Percentiles rank a stretch among this genome's conserved stretches.
Evolutionary conservation across 2,329 filamentous ascomycete genomes (phyloP).

Genomic region (Sphaerostilbella broomeana): DNA sequence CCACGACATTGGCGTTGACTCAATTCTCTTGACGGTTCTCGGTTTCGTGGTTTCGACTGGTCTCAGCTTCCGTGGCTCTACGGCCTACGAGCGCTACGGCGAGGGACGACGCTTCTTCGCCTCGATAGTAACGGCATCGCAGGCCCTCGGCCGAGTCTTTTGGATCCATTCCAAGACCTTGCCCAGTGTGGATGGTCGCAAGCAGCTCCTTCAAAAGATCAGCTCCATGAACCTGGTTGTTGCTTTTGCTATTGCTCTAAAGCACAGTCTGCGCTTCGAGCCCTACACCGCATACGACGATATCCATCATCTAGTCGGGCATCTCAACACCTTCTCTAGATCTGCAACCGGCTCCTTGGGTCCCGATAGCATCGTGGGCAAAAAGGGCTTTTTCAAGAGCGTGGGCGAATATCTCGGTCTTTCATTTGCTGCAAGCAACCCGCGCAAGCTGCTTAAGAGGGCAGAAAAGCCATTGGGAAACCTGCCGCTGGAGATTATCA

Average conservation of each 20-base stretch:
- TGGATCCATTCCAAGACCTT: conserved; percentile 70
- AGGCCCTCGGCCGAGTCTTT: conserved; percentile 68
- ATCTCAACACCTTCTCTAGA: conserved; percentile 69
- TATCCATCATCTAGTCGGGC: conserved; percentile 59
- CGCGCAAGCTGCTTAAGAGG: conserved; percentile 68
- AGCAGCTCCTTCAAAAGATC: conserved; percentile 64
- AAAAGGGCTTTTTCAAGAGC: conserved; percentile 52
- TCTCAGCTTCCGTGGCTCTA: conserved; percentile 70
- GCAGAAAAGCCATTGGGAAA: conserved; percentile 69
- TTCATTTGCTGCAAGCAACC: conserved; percentile 70
- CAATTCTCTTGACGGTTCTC: conserved; percentile 60
- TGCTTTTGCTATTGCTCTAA: conserved; percentile 69
- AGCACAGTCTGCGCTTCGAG: conserved; percentile 79
- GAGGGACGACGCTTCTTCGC: conserved; percentile 61
- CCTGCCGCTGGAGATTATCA: conserved; percentile 74
- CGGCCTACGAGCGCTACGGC: conserved; percentile 67
- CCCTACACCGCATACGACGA: conserved; percentile 73
- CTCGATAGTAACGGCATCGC: conserved; percentile 52
- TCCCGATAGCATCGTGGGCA: conserved; percentile 25
- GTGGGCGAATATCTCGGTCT: conserved; percentile 69
- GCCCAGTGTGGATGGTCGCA: conserved; percentile 46
- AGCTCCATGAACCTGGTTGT: conserved; percentile 71
- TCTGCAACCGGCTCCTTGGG: conserved; percentile 38
- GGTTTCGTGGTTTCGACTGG: conserved; percentile 77
- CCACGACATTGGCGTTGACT: conserved; percentile 29